Percentiles rank a stretch among this genome's conserved stretches.
phyloP scores from a whole-genome alignment of 495 filamentous ascomycete genomes.

The Thermothielavioides terrestris region DNA sequence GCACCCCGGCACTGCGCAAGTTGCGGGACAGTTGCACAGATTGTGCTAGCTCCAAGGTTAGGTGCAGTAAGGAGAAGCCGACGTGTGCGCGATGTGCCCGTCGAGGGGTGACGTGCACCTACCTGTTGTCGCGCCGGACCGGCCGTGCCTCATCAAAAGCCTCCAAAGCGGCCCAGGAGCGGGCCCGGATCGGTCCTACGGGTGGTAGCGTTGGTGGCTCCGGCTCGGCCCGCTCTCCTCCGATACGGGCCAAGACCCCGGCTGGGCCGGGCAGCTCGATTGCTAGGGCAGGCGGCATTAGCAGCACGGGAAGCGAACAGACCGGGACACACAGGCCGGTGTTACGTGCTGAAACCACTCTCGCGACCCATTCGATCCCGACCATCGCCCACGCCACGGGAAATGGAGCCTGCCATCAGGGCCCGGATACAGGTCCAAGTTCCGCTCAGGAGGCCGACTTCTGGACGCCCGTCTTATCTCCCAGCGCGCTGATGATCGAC shows the following conservation, averaged over 20 bases:
- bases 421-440: neutral
- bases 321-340: no score
- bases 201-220: neutral
- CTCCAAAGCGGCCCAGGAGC: neutral
- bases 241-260: neutral
- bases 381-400: neutral
- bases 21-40: neutral
- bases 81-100: slow-evolving; percentile 1
- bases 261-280: neutral
- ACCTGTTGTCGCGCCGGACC: slow-evolving; percentile 1
- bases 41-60: neutral
- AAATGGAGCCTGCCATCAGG: neutral
- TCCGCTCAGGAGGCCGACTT: neutral
- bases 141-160: neutral
- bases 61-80: slow-evolving; percentile 6
- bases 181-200: neutral
- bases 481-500: neutral
- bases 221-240: neutral
- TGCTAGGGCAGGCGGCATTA: neutral
- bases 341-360: no score
- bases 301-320: neutral
- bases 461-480: neutral
- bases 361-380: no score
- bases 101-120: neutral
- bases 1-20: neutral